Base-by-base conservation (phyloP, 1,139 yeast genomes). In the Nakaseomyces sp. region DNA sequence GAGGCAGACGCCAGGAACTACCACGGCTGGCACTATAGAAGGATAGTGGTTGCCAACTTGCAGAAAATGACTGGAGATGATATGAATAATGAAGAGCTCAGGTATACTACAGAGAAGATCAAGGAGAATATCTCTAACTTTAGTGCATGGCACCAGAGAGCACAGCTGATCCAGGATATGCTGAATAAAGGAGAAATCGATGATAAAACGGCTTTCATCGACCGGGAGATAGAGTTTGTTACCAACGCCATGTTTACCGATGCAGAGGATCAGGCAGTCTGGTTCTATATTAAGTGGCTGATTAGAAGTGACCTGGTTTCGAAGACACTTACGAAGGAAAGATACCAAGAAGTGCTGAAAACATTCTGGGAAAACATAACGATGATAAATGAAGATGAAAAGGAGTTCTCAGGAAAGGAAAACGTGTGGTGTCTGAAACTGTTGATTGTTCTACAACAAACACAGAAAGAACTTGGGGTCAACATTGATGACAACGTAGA, bases 11-110 rank as follows among this genome's bases (percentile, higher is more conserved):
- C 84, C 24, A 72, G 98, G 52, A 91, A 91, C 60, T 91, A 74
- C 61, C 97, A 88, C 60, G 97, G 95, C 3, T 91, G 99, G 99
- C 89, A 85, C 43, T 91, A 91, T 61, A 71, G 98, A 55, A 71
- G 97, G 45, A 75, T 76, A 46, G 78, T 91, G 2, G 77, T 87
- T 6, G 63, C 64, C 3, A 68, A 71, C 37, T 63, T 81, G 33
- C 82, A 78, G 51, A 50, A 49, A n/a, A 53, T 51, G 5, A 55
- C 57, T 0, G 63, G 44, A 24, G 57, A 42, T 47, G 68, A 57
- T 43, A 42, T 63, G 46, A 50, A 56, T 37, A 31, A 70, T 37
- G 58, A 66, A 5, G 98, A 93, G 63, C 80, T 86, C 53, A 73
- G 73, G 18, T 91, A 78, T 64, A 87, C 97, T 3, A 83, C 91